Base-by-base conservation (phyloP, 805 yeast species). In the Candida silvicultrix region DNA sequence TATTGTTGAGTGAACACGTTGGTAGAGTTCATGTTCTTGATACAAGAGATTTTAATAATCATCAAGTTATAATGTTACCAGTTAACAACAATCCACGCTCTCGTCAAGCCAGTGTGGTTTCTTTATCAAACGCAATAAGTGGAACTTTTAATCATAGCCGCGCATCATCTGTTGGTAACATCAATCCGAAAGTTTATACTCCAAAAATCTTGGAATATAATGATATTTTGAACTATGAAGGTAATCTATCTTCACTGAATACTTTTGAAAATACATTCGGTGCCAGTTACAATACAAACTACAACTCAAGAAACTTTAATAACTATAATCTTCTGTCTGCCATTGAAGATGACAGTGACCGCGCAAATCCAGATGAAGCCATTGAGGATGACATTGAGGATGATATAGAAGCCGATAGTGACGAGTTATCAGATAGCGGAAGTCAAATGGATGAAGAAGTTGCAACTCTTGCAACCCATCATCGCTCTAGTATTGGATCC, bases 1-100 rank as follows among this genome's bases (percentile, higher is more conserved):
- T 90, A 46, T 77, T 85, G 44, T 72, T 90, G 2, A 76, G 85
- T 45, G 97, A 90, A 61, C 96, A 90, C 55, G 84, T 81, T 44
- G 95, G 95, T 0, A 73, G 96, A 45, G 85, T 90, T 4, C 98
- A 90, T 65, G 70, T 89, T 46, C 70, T 90, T 23, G 97, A 90
- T 61, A 74, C 89, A 22, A 75, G 96, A 50, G 78, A 85, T 56
- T 77, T 80, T 52, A 69, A 74, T 48, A 81, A 85, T 54, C 92
- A 86, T 59, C 92, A 85, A 61, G 89, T 89, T 34, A 71, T 89
- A 2, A 68, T 84, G 48, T 68, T 85, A 14, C 94, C 94, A 0
- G 65, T 65, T 38, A 55, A 58, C 31, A 45, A 4, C 36, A 25
- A 23, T 19, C 42, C 45, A 14, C 45, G 45, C 4, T 41, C 50